Conservation (phyloP, 1,284 basidiomycete genomes). For the Moesziomyces globuligerus region DNA sequence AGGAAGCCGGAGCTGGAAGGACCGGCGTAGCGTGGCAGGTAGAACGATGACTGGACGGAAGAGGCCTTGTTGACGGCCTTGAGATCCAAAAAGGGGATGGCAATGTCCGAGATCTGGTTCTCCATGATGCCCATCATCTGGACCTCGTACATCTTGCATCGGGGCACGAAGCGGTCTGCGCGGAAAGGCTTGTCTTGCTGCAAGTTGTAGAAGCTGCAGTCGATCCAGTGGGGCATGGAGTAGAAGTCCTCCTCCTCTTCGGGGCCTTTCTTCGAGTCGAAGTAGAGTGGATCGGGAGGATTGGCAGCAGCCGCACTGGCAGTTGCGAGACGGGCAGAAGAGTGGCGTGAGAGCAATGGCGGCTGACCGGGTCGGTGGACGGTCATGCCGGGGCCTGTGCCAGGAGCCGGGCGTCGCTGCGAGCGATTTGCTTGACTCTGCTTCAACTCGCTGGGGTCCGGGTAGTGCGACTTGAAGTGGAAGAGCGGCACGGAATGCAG, state of each 20-base stretch:
- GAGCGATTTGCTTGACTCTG: conserved; percentile 19
- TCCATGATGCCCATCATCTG: conserved; percentile 67
- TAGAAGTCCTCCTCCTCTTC: conserved; percentile 55
- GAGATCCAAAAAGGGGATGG: conserved; percentile 63
- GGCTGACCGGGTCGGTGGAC: conserved; percentile 26
- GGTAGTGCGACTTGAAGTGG: conserved; percentile 58
- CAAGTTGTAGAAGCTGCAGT: conserved; percentile 66
- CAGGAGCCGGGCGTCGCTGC: conserved; percentile 18
- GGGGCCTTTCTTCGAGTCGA: conserved; percentile 42
- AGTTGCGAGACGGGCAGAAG: conserved; percentile 24
- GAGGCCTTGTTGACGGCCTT: conserved; percentile 37
- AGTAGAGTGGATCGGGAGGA: conserved; percentile 60
- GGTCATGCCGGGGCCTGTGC: conserved; percentile 33
- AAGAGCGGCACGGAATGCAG: conserved; percentile 78
- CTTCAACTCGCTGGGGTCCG: conserved; percentile 39
- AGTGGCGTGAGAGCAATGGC: conserved; percentile 27
- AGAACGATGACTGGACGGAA: conserved; percentile 48
- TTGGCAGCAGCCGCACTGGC: conserved; percentile 10
- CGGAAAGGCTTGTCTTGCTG: conserved; percentile 66
- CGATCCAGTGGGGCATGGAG: conserved; percentile 66
- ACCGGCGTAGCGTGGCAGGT: conserved; percentile 33
- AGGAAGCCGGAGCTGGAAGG: conserved; percentile 40
- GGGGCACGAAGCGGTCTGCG: conserved; percentile 63
- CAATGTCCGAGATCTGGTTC: conserved; percentile 61
- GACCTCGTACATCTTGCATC: conserved; percentile 67